Percentiles rank a stretch among this genome's conserved stretches.
phyloP scores from a whole-genome alignment of 2,329 filamentous ascomycete species.

The Venturiaceae sp. region DNA sequence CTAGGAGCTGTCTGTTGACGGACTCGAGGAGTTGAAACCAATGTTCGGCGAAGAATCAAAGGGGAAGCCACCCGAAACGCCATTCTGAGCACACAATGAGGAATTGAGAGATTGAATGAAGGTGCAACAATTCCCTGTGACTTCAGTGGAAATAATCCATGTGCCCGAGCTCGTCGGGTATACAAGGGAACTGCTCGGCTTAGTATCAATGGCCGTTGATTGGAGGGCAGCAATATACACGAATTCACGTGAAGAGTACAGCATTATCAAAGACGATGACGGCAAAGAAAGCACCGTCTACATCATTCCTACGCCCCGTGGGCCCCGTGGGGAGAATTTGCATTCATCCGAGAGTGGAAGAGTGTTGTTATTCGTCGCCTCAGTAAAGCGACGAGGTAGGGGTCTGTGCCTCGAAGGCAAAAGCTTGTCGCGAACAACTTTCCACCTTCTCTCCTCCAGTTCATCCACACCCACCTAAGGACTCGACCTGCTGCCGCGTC shows the following conservation, averaged over 20 bases:
- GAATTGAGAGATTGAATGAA: background rate
- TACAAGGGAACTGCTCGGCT: background rate
- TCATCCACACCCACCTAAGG: background rate
- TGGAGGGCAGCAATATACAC: background rate
- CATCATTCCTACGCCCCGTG: background rate
- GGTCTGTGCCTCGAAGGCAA: too few relatives aligned
- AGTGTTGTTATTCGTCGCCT: background rate
- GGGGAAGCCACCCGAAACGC: background rate
- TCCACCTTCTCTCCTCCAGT: too few relatives aligned
- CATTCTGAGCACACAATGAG: background rate
- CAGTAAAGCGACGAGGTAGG: background rate
- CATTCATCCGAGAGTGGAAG: background rate
- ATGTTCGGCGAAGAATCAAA: background rate
- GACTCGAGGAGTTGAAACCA: background rate
- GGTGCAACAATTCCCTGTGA: background rate
- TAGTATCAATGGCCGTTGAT: background rate
- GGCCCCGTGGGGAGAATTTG: too few relatives aligned
- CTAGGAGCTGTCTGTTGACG: background rate
- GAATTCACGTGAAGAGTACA: background rate
- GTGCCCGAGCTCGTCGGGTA: background rate
- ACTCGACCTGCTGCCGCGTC: background rate
- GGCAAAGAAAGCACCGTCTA: background rate
- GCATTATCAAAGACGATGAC: background rate
- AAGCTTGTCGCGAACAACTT: background rate
- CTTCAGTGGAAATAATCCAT: background rate